phyloP scores from a whole-genome alignment of 2,329 filamentous ascomycete genomes.

The Magnaporthales sp. region DNA sequence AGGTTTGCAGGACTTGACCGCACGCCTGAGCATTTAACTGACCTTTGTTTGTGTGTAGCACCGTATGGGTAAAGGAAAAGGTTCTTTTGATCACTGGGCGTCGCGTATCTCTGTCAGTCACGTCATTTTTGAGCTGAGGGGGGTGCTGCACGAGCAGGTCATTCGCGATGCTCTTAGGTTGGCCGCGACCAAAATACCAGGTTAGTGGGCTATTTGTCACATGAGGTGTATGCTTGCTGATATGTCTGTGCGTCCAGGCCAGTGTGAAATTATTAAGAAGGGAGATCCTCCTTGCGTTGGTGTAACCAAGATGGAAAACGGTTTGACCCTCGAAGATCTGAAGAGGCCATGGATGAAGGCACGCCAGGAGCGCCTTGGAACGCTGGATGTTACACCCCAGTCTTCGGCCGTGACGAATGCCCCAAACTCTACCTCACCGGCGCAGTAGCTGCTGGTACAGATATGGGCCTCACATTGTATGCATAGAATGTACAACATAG shows the following conservation, averaged over 20 bases:
- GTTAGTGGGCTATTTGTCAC: conserved; percentile 37
- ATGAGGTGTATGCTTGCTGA: not conserved
- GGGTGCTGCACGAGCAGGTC: conserved; percentile 88
- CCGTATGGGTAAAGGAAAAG: conserved; percentile 99
- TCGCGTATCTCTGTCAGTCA: conserved; percentile 83
- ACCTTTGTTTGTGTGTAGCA: conserved; percentile 27
- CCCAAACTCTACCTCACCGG: conserved; percentile 24
- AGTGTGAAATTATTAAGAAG: conserved; percentile 91
- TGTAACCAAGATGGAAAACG: conserved; percentile 77
- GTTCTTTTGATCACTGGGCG: conserved; percentile 95
- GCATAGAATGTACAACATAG: conserved; percentile 11
- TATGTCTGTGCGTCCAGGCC: conserved; percentile 35
- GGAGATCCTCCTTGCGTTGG: conserved; percentile 86
- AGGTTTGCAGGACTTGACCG: not conserved
- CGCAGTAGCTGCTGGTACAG: conserved; percentile 17
- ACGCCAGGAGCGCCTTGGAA: conserved; percentile 31
- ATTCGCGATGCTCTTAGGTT: conserved; percentile 88
- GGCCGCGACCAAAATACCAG: conserved; percentile 90
- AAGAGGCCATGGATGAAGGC: conserved; percentile 65
- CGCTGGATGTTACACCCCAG: conserved; percentile 26
- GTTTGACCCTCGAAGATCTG: conserved; percentile 73
- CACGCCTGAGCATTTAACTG: not conserved
- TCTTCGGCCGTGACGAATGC: conserved; percentile 20
- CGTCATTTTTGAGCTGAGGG: conserved; percentile 86
- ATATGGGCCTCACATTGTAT: not conserved